Evolutionary conservation across 176 grass and related monocot species (phyloP), one percentile per base, ranked within the genome.

Genomic region (Cocos nucifera): DNA sequence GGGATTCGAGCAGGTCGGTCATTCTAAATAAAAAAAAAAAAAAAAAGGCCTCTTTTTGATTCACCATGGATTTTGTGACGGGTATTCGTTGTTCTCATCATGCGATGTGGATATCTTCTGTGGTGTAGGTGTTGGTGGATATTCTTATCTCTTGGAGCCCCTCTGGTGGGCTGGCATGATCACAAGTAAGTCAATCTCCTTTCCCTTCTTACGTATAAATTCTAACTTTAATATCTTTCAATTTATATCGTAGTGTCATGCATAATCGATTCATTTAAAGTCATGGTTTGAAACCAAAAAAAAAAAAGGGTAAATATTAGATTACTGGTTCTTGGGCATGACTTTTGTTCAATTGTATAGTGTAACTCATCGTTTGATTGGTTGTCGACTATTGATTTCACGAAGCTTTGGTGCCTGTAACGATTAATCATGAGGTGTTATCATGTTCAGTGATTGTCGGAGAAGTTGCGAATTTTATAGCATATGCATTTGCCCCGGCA

Each of bases 131-230:
- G 81, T 98, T 7, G 93, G 93, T 67, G 93, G 93, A 55, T 83
- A 88, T 77, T 85, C 84, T 3, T 98, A 98, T 62, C 84, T 98
- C 24, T 51, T 86, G 57, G 88, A 92, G 79, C 93, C 87, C 12
- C 68, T 98, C n/a, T 98, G 93, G 93, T 98, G 93, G 93, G 57
- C 80, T 44, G 93, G 93, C 57, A 92, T 98, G 93, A 81, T 92
- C 78, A 98, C 79, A 24, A 98, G 93, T 98, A 71, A 92, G 84
- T 39, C 24, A 73, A 48, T 16, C 64, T 72, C 49, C 16, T 50
- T 26, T 17, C 39, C 54, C 63, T 66, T 4, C 19, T 16, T 53
- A 1, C 5, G 7, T 30, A 6, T 6, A 30, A 30, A 30, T 6
- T 30, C 4, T 30, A 6, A 30, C 28, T 30, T 44, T 2, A 12